phyloP scores from a whole-genome alignment of 1,284 basidiomycete species.

The Mixia osmundae region DNA sequence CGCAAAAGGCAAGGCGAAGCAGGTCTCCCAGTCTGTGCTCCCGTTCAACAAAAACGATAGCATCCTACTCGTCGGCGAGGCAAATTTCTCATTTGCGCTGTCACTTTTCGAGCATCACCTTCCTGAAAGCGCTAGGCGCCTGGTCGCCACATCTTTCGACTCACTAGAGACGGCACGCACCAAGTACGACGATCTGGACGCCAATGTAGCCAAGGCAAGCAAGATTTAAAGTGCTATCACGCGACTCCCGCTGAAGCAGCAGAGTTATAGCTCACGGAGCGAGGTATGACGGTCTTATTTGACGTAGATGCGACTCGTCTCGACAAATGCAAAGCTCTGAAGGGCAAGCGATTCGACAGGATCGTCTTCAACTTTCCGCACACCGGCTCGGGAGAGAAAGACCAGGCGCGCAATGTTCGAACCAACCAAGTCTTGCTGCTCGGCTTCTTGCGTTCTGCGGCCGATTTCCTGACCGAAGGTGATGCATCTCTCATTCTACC shows the following conservation, averaged over 20 bases:
- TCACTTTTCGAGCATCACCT: slow-evolving; percentile 36
- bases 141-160: slow-evolving; percentile 77
- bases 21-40: too few species aligned
- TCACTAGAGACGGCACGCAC: slow-evolving; percentile 44
- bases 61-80: slow-evolving; percentile 16
- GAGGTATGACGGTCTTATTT: slow-evolving; percentile 53
- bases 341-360: slow-evolving; percentile 34
- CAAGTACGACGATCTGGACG: slow-evolving; percentile 59
- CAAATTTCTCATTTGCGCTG: slow-evolving; percentile 77
- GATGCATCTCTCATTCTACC: slow-evolving; percentile 16
- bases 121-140: slow-evolving; percentile 29
- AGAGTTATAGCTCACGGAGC: slow-evolving; percentile 27
- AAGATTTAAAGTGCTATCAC: slow-evolving; percentile 8
- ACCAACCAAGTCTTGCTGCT: slow-evolving; percentile 76
- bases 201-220: slow-evolving; percentile 30
- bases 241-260: neutral
- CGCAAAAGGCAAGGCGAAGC: too few species aligned
- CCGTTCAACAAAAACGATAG: neutral
- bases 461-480: slow-evolving; percentile 38
- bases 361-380: slow-evolving; percentile 95
- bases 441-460: slow-evolving; percentile 53
- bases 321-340: slow-evolving; percentile 40
- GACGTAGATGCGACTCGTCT: slow-evolving; percentile 55
- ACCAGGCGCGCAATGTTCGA: slow-evolving; percentile 79
- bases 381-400: slow-evolving; percentile 75